phyloP scores from a whole-genome alignment of 208 protist genomes.

The Acanthamoeba lenticulata region DNA sequence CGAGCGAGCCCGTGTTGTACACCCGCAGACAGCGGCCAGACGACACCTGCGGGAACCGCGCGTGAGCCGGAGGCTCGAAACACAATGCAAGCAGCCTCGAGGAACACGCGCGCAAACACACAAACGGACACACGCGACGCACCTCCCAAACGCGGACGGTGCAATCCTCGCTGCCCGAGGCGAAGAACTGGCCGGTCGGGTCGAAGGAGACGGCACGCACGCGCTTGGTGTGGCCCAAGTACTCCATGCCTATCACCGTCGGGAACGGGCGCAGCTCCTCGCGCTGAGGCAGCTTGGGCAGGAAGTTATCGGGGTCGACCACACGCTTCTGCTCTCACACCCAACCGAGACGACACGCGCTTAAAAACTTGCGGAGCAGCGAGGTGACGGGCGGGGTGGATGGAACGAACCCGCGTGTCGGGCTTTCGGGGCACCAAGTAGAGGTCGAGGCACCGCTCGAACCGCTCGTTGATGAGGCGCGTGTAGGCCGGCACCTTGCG shows the following conservation, averaged over 20 bases:
- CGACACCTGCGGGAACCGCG: conserved; percentile 80
- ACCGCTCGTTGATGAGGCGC: conserved; percentile 96
- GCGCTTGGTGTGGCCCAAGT: conserved; percentile 95
- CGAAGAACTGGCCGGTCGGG: conserved; percentile 97
- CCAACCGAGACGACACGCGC: no score
- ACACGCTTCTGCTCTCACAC: conserved; percentile 28
- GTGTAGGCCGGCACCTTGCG: conserved; percentile 94
- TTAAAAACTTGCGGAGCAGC: no score
- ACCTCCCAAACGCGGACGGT: conserved; percentile 97
- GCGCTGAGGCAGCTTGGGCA: conserved; percentile 98
- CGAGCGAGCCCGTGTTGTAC: conserved; percentile 82
- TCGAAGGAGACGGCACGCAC: conserved; percentile 94
- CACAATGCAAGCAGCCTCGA: background rate
- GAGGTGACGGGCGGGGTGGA: no score
- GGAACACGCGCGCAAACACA: no score
- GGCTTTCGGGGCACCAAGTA: conserved; percentile 95
- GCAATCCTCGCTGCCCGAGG: conserved; percentile 96
- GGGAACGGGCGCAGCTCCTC: conserved; percentile 99
- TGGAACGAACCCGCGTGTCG: conserved; percentile 87
- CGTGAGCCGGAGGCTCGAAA: background rate
- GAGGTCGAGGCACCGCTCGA: conserved; percentile 99
- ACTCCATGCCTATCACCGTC: conserved; percentile 94
- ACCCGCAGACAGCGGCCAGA: conserved; percentile 92
- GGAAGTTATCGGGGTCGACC: conserved; percentile 93
- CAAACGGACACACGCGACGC: background rate